Base-by-base conservation (phyloP, 1,284 basidiomycete genomes). In the Malassezia japonica region DNA sequence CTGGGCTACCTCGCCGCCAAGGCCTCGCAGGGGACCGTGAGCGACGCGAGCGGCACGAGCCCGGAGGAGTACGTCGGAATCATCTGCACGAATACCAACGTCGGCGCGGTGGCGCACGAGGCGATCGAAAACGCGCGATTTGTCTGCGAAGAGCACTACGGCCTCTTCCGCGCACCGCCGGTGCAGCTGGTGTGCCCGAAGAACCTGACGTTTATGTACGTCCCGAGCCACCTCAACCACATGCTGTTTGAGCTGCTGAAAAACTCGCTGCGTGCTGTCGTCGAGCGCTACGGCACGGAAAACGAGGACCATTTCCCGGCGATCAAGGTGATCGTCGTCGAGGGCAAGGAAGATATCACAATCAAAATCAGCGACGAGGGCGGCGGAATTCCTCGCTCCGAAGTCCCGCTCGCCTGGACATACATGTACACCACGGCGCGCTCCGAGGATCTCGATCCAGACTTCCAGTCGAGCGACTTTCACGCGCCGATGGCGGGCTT, bases 221-320 rank as follows among this genome's bases (percentile, higher is more conserved):
- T 98, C 48, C 94, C 92, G 0, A 91, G 89, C 10, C 92, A 98
- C 73, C 57, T 77, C 55, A 72, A 72, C 53, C 92, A 98, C 75
- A 96, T 99, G 76, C 82, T 86, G 62, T 98, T 98, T 72, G 94
- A 99, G 75, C 81, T 98, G n/a, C 80, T 98, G 59, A 98, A 98
- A 75, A 99, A 99, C 78, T 95, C 90, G 20, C 80, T 99, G 6
- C 84, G 92, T 42, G 92, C 94, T 4, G 87, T 95, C 31, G 92
- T 98, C 13, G 94, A 98, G 75, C 82, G 87, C 1, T 88, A 83
- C 72, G 88, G 88, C 0, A 82, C 82, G 2, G 86, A 89, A 48
- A 79, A 82, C 59, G 88, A 89, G 68, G 82, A 83, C 58, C 66
- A 74, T 39, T 89, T 86, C 76, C 92, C 94, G 18, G 86, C 91